Evolutionary conservation across 371 early-diverging fungal genomes (phyloP).

Genomic region (Mucor saturninus): DNA sequence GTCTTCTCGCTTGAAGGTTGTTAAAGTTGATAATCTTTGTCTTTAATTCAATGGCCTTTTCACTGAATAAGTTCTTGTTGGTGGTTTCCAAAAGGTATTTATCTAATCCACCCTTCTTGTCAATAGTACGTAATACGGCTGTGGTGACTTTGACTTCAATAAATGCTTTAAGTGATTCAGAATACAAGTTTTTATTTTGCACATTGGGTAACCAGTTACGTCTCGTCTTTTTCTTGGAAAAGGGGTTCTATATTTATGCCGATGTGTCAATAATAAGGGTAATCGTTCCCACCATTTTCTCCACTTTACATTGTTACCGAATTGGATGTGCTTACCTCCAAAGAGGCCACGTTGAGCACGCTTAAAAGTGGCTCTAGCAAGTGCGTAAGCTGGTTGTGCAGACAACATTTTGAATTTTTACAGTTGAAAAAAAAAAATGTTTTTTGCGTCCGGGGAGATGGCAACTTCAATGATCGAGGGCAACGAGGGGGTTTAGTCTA

Average conservation of each 20-base stretch:
- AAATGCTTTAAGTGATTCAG: conserved; percentile 63
- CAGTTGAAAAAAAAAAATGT: conserved; percentile 11
- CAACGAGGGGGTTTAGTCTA: neutral
- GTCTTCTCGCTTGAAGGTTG: conserved; percentile 11
- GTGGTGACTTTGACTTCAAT: conserved; percentile 73
- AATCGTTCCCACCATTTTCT: neutral
- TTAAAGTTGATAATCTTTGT: conserved; percentile 21
- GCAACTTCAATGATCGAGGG: neutral
- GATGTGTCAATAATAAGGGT: neutral
- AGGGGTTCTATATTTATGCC: conserved; percentile 48
- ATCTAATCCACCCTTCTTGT: conserved; percentile 88
- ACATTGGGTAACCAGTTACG: conserved; percentile 87
- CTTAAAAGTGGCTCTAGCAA: conserved; percentile 67
- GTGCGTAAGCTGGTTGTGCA: conserved; percentile 49
- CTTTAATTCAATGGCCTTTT: conserved; percentile 48
- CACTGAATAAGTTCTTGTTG: conserved; percentile 66
- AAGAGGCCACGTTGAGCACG: conserved; percentile 68
- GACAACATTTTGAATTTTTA: conserved; percentile 38
- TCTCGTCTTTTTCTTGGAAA: conserved; percentile 80
- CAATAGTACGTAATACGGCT: conserved; percentile 77
- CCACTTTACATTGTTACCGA: conserved; percentile 74
- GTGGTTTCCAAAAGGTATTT: conserved; percentile 75
- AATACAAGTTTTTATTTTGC: conserved; percentile 72
- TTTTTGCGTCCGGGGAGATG: conserved; percentile 10
- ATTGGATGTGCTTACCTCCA: conserved; percentile 73